Evolutionary conservation across 225 moss, liverwort and hornwort species (phyloP).

Genomic region (Physcomitrium patens): DNA sequence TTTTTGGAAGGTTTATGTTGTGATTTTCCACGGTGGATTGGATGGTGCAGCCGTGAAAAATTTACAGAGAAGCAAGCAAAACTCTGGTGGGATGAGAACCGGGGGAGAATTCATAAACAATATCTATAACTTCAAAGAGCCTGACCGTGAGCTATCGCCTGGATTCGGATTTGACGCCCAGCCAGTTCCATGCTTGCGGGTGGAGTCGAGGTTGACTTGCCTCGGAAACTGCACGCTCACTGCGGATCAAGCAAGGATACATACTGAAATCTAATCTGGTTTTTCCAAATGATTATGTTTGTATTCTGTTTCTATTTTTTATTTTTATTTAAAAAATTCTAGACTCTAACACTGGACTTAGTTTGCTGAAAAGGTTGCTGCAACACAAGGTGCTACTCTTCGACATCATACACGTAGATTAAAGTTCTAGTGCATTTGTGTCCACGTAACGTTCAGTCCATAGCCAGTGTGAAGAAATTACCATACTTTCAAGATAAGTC

Average conservation of each 20-base stretch:
- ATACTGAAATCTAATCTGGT: not conserved
- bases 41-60: slow-evolving; percentile 57
- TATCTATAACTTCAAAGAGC: slow-evolving; percentile 45
- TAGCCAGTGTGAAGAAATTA: slow-evolving; percentile 28
- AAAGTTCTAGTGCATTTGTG: slow-evolving; percentile 9
- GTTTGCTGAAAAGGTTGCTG: not conserved
- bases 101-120: slow-evolving; percentile 60
- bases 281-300: too few relatives aligned
- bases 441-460: slow-evolving; percentile 10
- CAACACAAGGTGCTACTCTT: slow-evolving; percentile 13
- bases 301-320: not conserved
- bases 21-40: slow-evolving; percentile 22
- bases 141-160: not conserved
- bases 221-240: slow-evolving; percentile 12
- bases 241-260: slow-evolving; percentile 20
- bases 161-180: slow-evolving; percentile 16
- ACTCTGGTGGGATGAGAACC: slow-evolving; percentile 72
- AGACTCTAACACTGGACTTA: not conserved
- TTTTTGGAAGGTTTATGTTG: slow-evolving; percentile 8
- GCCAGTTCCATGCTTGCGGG: not conserved
- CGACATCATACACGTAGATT: not conserved
- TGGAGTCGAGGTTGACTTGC: not conserved
- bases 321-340: too few relatives aligned
- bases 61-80: slow-evolving; percentile 77
- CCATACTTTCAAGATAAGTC: not conserved